Percentiles rank a stretch among this genome's conserved stretches.
These are phyloP conservation scores for Colletotrichum falcatum DNA, from an alignment of 2,329 filamentous ascomycete species.

Conservation along the genomic window DNA sequence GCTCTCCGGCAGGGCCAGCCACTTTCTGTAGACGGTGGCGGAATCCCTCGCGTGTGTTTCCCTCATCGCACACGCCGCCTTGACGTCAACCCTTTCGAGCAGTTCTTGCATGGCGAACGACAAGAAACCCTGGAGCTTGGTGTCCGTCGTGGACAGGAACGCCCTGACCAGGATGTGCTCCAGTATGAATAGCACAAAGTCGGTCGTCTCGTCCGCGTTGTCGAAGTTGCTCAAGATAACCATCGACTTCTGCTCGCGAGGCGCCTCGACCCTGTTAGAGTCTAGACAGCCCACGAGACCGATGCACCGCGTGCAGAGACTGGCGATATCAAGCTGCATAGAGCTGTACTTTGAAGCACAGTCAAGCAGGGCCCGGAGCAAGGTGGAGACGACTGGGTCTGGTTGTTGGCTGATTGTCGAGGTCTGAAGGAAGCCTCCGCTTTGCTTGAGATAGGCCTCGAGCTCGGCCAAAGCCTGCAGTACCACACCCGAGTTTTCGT, in stretches of 20 bases:
- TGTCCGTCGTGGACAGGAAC: slow-evolving; percentile 91
- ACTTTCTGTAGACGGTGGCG: slow-evolving; percentile 76
- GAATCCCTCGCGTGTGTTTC: slow-evolving; percentile 58
- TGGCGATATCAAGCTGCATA: slow-evolving; percentile 73
- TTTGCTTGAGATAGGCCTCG: slow-evolving; percentile 74
- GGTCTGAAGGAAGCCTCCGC: slow-evolving; percentile 84
- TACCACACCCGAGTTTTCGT: slow-evolving; percentile 89
- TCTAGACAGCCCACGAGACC: slow-evolving; percentile 93
- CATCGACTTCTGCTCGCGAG: slow-evolving; percentile 83
- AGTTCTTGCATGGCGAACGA: slow-evolving; percentile 96
- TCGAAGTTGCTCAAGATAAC: slow-evolving; percentile 91
- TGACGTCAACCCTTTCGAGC: slow-evolving; percentile 81
- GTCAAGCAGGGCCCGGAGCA: slow-evolving; percentile 85
- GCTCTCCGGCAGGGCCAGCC: slow-evolving; percentile 80
- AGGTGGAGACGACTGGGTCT: slow-evolving; percentile 75
- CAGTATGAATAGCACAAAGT: slow-evolving; percentile 88
- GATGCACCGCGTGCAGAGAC: slow-evolving; percentile 83
- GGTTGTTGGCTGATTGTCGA: slow-evolving; percentile 87
- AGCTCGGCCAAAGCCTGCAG: slow-evolving; percentile 85
- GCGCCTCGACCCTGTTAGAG: slow-evolving; percentile 86
- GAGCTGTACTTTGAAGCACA: slow-evolving; percentile 84
- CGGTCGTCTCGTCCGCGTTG: slow-evolving; percentile 79
- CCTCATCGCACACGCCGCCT: slow-evolving; percentile 61
- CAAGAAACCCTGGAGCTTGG: slow-evolving; percentile 88
- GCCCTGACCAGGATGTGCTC: slow-evolving; percentile 90